Conservation (phyloP, 2,329 filamentous ascomycete species). For the Aspergillus versicolor region DNA sequence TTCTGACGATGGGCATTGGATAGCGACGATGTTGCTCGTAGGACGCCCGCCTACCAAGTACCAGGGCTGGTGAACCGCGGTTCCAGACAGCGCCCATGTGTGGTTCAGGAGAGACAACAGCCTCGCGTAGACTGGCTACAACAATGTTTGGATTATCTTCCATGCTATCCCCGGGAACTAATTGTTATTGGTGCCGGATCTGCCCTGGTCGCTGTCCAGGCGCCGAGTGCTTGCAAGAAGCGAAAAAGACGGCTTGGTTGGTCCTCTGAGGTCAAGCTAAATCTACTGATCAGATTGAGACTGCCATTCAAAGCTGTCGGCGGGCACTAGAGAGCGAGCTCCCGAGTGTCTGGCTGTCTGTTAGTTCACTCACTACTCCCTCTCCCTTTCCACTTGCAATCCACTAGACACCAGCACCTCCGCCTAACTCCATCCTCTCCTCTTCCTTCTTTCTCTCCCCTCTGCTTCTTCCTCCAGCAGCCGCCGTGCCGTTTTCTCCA, state of each 20-base stretch:
- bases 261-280: conserved; percentile 10
- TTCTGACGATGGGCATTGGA: not conserved
- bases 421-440: conserved; percentile 8
- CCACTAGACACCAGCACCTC: not conserved
- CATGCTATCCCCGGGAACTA: not conserved
- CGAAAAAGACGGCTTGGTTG: conserved; percentile 4
- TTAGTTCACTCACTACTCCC: not conserved
- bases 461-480: conserved; percentile 2
- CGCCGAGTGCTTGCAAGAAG: not conserved
- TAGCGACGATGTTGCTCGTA: not conserved
- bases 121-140: no score
- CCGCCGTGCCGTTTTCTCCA: not conserved
- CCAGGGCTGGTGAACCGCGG: not conserved
- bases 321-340: not conserved
- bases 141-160: not conserved
- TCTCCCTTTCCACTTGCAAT: not conserved
- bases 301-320: not conserved
- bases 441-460: conserved; percentile 4
- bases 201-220: not conserved
- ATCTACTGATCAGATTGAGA: conserved; percentile 7
- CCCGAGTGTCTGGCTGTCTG: not conserved
- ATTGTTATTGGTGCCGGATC: not conserved
- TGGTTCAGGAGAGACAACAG: not conserved
- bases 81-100: not conserved
- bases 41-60: not conserved